Evolutionary conservation across 257 asterid genomes (phyloP).

Genomic region (Ilex aquifolium): DNA sequence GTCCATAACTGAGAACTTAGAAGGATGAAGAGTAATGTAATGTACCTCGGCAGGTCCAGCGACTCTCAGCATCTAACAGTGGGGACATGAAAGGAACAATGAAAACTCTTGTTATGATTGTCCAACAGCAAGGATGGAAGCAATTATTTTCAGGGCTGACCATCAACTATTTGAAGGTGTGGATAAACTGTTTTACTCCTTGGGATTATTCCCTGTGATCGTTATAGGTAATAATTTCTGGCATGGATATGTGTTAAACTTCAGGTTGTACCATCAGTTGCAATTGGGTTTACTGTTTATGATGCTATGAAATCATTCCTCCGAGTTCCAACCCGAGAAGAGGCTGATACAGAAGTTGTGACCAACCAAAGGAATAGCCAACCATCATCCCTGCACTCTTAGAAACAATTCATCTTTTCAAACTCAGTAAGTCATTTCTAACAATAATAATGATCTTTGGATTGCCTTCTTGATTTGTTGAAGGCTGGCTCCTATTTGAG

Average conservation of each 20-base stretch:
- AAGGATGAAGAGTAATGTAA: neutral
- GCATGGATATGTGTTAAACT: constrained; percentile 1
- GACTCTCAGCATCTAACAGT: constrained; percentile 38
- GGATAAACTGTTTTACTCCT: neutral
- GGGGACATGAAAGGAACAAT: constrained; percentile 50
- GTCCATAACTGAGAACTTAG: neutral
- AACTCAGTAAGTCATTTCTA: constrained; percentile 15
- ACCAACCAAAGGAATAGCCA: constrained; percentile 24
- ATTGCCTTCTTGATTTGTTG: neutral
- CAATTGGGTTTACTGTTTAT: constrained; percentile 86
- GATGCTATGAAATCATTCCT: constrained; percentile 73
- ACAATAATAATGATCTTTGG: neutral
- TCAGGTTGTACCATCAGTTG: constrained; percentile 96
- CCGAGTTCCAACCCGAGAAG: constrained; percentile 79
- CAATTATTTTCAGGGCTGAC: constrained; percentile 92
- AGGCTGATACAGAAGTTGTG: constrained; percentile 32
- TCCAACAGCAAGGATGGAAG: constrained; percentile 72
- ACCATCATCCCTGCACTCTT: constrained; percentile 42
- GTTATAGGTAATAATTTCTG: constrained; percentile 2
- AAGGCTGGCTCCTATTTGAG: neutral
- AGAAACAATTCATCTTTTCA: constrained; percentile 20
- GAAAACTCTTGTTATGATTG: constrained; percentile 52
- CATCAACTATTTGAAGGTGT: constrained; percentile 90
- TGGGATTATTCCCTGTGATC: constrained; percentile 7
- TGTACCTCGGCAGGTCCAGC: constrained; percentile 53